Percentiles rank a stretch among this genome's conserved stretches.
These are phyloP conservation scores for Leccinum incarnatum DNA, from an alignment of 768 basidiomycete genomes.

Conservation along the genomic window DNA sequence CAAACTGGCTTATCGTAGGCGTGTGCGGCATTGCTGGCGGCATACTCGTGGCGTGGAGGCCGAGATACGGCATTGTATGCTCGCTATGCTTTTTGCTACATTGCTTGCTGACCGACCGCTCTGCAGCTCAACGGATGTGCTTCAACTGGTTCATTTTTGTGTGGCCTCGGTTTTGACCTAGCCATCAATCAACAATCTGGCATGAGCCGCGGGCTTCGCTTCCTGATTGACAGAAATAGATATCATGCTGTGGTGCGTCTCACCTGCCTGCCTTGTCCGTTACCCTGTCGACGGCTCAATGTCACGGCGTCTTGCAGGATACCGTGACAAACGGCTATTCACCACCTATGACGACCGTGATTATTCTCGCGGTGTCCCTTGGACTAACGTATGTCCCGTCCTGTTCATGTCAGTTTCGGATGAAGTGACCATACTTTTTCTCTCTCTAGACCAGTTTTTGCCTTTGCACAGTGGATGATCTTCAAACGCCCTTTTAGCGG, in stretches of 20 bases:
- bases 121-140: slow-evolving; percentile 47
- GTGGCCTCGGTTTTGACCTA: slow-evolving; percentile 55
- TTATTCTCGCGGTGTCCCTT: slow-evolving; percentile 53
- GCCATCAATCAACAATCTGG: slow-evolving; percentile 56
- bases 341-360: slow-evolving; percentile 47
- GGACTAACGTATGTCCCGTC: slow-evolving; percentile 49
- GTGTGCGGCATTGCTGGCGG: slow-evolving; percentile 43
- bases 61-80: slow-evolving; percentile 51
- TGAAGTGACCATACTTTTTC: neutral
- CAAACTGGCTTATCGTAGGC: slow-evolving; percentile 56
- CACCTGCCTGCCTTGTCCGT: neutral
- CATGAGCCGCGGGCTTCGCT: slow-evolving; percentile 61
- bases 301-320: slow-evolving; percentile 36
- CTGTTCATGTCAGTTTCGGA: neutral
- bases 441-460: slow-evolving; percentile 46
- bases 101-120: slow-evolving; percentile 4
- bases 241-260: slow-evolving; percentile 52
- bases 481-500: slow-evolving; percentile 52
- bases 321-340: slow-evolving; percentile 47
- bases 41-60: slow-evolving; percentile 41
- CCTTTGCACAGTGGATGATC: slow-evolving; percentile 49
- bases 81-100: neutral
- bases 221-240: slow-evolving; percentile 59
- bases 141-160: slow-evolving; percentile 61
- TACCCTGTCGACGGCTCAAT: neutral